Evolutionary conservation across 2,329 filamentous ascomycete genomes (phyloP).

Genomic region (Stromatinia cepivora): DNA sequence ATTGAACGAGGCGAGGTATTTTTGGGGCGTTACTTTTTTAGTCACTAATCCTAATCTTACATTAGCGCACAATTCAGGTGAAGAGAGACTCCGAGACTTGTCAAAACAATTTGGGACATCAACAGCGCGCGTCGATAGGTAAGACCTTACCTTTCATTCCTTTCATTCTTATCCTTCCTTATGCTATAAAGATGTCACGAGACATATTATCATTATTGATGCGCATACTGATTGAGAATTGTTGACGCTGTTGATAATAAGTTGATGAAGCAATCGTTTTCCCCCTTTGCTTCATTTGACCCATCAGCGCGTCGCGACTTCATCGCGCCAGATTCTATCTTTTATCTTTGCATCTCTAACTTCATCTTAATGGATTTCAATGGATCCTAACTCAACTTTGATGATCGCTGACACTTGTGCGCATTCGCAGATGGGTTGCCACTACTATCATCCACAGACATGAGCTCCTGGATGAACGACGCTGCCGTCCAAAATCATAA

Average conservation of each 20-base stretch:
- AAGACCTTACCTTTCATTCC: slow-evolving; percentile 36
- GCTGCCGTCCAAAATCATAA: slow-evolving; percentile 66
- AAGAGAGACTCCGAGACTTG: slow-evolving; percentile 22
- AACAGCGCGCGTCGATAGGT: slow-evolving; percentile 39
- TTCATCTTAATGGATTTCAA: slow-evolving; percentile 14
- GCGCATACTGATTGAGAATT: slow-evolving; percentile 12
- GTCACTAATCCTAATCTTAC: slow-evolving; percentile 24
- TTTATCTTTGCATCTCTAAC: slow-evolving; percentile 15
- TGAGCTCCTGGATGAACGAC: slow-evolving; percentile 74
- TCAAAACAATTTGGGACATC: slow-evolving; percentile 26
- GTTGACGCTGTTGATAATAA: slow-evolving; percentile 21
- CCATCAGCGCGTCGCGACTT: slow-evolving; percentile 23
- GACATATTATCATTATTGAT: slow-evolving; percentile 17
- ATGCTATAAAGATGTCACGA: slow-evolving; percentile 24
- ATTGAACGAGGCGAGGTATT: slow-evolving; percentile 13
- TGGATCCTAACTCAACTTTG: slow-evolving; percentile 24
- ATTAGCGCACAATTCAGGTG: slow-evolving; percentile 22
- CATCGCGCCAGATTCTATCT: slow-evolving; percentile 22
- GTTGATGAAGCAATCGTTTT: slow-evolving; percentile 27
- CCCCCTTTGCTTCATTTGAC: slow-evolving; percentile 23
- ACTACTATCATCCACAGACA: slow-evolving; percentile 52
- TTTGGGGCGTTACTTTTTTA: slow-evolving; percentile 25
- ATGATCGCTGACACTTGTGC: slow-evolving; percentile 37
- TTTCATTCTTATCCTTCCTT: slow-evolving; percentile 19
- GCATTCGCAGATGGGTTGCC: slow-evolving; percentile 41